Evolutionary conservation across 495 filamentous ascomycete genomes (phyloP).

Genomic region (Hypoxylon perforatum): DNA sequence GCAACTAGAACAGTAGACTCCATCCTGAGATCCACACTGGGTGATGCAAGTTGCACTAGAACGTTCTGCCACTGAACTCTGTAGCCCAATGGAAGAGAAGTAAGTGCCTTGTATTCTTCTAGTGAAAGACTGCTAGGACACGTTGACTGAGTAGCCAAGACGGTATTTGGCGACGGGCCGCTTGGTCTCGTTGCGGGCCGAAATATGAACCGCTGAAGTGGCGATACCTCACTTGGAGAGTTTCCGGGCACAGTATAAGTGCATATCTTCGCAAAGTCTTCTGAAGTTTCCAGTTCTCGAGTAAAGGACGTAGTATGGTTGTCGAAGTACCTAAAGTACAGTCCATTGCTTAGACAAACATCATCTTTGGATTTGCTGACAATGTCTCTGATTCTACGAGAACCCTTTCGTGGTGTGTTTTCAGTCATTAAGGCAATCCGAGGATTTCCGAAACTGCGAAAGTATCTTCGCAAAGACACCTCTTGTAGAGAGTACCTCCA

Average conservation of each 20-base stretch:
- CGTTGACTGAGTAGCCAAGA: constrained; percentile 57
- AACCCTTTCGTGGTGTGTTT: constrained; percentile 55
- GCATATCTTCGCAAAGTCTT: constrained; percentile 41
- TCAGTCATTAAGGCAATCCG: constrained; percentile 53
- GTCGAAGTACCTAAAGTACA: constrained; percentile 53
- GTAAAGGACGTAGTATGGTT: constrained; percentile 42
- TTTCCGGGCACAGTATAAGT: constrained; percentile 46
- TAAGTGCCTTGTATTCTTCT: constrained; percentile 63
- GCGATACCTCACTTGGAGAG: constrained; percentile 11
- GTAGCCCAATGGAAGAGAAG: constrained; percentile 58
- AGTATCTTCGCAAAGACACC: neutral
- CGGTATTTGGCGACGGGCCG: constrained; percentile 54
- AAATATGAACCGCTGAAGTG: constrained; percentile 52
- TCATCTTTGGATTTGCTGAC: constrained; percentile 40
- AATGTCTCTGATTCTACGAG: constrained; percentile 47
- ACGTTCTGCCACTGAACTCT: constrained; percentile 68
- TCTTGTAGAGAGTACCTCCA: neutral
- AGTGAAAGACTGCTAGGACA: constrained; percentile 58
- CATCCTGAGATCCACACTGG: constrained; percentile 59
- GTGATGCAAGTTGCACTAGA: constrained; percentile 59
- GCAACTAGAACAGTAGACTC: constrained; percentile 57
- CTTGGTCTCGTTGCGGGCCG: constrained; percentile 40
- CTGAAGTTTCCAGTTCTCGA: constrained; percentile 19
- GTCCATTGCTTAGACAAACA: constrained; percentile 59
- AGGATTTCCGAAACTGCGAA: neutral